Conservation (phyloP, 139 green algal genomes). For the Closterium sp. region DNA sequence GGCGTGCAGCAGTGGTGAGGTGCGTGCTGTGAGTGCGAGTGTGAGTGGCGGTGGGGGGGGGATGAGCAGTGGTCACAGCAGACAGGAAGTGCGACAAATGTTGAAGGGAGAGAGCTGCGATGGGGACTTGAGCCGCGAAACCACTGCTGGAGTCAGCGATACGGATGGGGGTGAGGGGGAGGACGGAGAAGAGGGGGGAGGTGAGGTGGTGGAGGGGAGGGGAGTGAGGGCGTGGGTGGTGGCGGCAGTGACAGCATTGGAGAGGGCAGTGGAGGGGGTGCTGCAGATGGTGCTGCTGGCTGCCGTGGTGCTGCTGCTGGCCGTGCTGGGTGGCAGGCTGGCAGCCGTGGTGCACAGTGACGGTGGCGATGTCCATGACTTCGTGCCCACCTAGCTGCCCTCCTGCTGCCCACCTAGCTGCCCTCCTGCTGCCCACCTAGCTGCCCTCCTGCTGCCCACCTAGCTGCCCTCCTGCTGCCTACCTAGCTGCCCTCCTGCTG, state of each 20-base stretch:
- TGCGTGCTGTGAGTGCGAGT: too few relatives aligned
- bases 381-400: not conserved
- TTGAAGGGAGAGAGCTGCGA: not conserved
- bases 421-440: not conserved
- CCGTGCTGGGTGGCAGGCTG: not conserved
- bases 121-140: not conserved
- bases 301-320: not conserved
- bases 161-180: not conserved
- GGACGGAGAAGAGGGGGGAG: not conserved
- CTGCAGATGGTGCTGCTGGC: not conserved
- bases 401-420: too few relatives aligned
- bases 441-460: not conserved
- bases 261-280: not conserved
- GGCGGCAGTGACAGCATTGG: not conserved
- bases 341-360: not conserved
- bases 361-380: not conserved
- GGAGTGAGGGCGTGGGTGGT: not conserved
- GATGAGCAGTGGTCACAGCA: too few relatives aligned
- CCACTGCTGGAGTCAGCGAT: too few relatives aligned
- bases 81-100: too few relatives aligned
- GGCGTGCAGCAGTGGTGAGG: too few relatives aligned
- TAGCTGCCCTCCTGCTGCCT: not conserved
- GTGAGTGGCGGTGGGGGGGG: too few relatives aligned
- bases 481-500: too few relatives aligned
- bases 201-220: not conserved